A percentile compares a stretch with the other conserved stretches of the same genome.
Conservation (phyloP, 1,139 yeast genomes). For the Ogataea hybrid region DNA sequence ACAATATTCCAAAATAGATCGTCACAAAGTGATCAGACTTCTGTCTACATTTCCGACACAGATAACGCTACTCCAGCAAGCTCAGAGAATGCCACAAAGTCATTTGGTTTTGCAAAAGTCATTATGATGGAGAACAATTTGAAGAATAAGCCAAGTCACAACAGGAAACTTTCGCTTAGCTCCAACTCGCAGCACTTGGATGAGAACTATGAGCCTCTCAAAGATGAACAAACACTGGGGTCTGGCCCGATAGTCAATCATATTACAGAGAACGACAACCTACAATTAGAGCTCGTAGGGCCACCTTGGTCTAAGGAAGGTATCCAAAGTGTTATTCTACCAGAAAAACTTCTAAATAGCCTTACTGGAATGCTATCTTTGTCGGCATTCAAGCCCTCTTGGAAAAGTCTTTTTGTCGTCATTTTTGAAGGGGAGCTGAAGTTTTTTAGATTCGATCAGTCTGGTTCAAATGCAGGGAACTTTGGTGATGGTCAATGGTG, state of each 20-base stretch:
- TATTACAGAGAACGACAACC: conserved; percentile 46
- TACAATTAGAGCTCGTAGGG: conserved; percentile 61
- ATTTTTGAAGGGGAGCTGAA: conserved; percentile 58
- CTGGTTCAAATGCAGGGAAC: conserved; percentile 16
- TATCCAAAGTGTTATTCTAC: conserved; percentile 42
- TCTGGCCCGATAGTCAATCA: conserved; percentile 8
- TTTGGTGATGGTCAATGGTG: conserved; percentile 72
- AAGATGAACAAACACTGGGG: conserved; percentile 9
- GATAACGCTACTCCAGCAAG: neutral
- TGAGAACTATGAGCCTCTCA: conserved; percentile 8
- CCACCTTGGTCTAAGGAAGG: conserved; percentile 85
- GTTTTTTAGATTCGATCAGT: conserved; percentile 44
- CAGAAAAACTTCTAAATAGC: neutral
- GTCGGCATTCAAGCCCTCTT: conserved; percentile 27
- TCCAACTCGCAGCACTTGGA: conserved; percentile 10
- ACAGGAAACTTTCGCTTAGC: conserved; percentile 15
- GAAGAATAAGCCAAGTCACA: conserved; percentile 17
- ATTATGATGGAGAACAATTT: conserved; percentile 21
- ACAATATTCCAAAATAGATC: conserved; percentile 13
- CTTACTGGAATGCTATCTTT: conserved; percentile 8
- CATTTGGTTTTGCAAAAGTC: conserved; percentile 27
- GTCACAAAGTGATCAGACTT: conserved; percentile 4
- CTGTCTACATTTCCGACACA: conserved; percentile 7
- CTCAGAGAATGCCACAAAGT: conserved; percentile 4
- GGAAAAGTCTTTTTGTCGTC: conserved; percentile 51